Evolutionary conservation across 2,329 filamentous ascomycete genomes (phyloP).

Genomic region (Aspergillus proliferans): DNA sequence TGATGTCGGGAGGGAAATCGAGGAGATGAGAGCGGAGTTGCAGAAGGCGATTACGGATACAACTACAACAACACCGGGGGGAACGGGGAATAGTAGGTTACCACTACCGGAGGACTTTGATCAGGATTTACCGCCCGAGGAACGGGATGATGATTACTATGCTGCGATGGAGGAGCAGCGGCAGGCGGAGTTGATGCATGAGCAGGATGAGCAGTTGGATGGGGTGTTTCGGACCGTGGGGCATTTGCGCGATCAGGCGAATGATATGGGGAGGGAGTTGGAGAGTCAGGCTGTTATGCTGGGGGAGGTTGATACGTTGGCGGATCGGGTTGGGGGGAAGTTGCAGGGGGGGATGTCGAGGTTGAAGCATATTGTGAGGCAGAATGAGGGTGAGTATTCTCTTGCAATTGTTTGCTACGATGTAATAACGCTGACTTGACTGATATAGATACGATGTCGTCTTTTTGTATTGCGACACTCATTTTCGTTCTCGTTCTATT

Average conservation of each 20-base stretch:
- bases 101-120: constrained; percentile 57
- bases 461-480: constrained; percentile 83
- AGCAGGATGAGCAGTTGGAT: constrained; percentile 90
- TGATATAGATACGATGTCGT: constrained; percentile 60
- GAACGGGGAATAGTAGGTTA: constrained; percentile 39
- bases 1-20: constrained; percentile 82
- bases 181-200: constrained; percentile 84
- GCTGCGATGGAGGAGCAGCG: constrained; percentile 84
- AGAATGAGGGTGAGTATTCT: constrained; percentile 70
- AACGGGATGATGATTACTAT: constrained; percentile 57
- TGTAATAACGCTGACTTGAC: constrained; percentile 7
- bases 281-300: constrained; percentile 92
- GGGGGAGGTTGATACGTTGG: constrained; percentile 74
- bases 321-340: constrained; percentile 80
- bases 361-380: constrained; percentile 73
- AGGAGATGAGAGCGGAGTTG: constrained; percentile 81
- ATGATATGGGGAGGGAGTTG: constrained; percentile 91
- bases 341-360: constrained; percentile 81
- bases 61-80: constrained; percentile 29
- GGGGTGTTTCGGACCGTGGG: constrained; percentile 90
- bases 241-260: constrained; percentile 80
- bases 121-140: constrained; percentile 29
- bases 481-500: constrained; percentile 85
- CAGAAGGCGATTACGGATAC: constrained; percentile 50
- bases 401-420: constrained; percentile 1